phyloP scores from a whole-genome alignment of 345 rosid species.

The Physaria fendleri region DNA sequence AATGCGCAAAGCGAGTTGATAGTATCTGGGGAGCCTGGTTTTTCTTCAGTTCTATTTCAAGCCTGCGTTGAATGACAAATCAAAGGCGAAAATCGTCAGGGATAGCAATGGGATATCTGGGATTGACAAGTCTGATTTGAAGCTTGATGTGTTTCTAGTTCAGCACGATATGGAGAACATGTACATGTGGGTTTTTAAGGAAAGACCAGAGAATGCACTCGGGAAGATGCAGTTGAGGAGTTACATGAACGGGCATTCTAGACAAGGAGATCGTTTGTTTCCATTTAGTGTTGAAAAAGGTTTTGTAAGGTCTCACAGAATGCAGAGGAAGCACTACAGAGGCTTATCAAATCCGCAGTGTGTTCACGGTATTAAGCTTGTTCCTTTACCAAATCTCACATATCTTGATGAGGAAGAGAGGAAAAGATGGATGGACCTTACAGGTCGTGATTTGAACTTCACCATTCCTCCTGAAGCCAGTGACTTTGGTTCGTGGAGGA shows the following conservation, averaged over 20 bases:
- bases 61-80: slow-evolving; percentile 80
- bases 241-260: slow-evolving; percentile 96
- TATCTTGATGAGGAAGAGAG: slow-evolving; percentile 77
- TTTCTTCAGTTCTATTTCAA: slow-evolving; percentile 87
- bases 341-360: slow-evolving; percentile 96
- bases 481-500: slow-evolving; percentile 90
- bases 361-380: slow-evolving; percentile 82
- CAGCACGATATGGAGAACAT: slow-evolving; percentile 99
- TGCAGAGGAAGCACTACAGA: no score
- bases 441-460: slow-evolving; percentile 82
- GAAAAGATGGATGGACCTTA: slow-evolving; percentile 87
- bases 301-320: no score
- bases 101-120: slow-evolving; percentile 80
- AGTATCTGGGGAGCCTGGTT: slow-evolving; percentile 99
- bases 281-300: slow-evolving; percentile 95
- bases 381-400: slow-evolving; percentile 61
- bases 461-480: slow-evolving; percentile 71
- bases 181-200: slow-evolving; percentile 99
- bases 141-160: slow-evolving; percentile 81
- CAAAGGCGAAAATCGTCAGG: slow-evolving; percentile 63
- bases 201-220: slow-evolving; percentile 90
- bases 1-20: slow-evolving; percentile 76
- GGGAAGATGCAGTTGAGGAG: slow-evolving; percentile 99
- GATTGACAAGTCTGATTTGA: slow-evolving; percentile 76
- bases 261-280: slow-evolving; percentile 89